phyloP scores from a whole-genome alignment of 345 rosid species.

The Ricinus communis region DNA sequence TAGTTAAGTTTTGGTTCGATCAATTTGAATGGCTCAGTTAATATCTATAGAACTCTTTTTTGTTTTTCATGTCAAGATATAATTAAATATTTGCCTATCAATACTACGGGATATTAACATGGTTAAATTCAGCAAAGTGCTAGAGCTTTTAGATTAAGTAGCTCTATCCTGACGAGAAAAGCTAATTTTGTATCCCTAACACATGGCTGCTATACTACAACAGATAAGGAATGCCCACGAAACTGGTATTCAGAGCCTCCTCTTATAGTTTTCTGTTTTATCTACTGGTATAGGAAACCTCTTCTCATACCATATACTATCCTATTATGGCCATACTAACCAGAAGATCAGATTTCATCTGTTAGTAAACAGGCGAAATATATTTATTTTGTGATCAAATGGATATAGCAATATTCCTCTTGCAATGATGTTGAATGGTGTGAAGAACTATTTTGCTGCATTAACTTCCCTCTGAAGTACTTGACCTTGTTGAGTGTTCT shows the following conservation, averaged over 20 bases:
- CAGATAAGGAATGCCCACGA: too few relatives aligned
- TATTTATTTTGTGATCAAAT: background rate
- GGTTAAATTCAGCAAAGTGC: background rate
- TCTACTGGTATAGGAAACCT: too few relatives aligned
- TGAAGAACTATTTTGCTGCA: background rate
- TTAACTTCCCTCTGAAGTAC: too few relatives aligned
- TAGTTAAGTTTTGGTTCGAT: background rate
- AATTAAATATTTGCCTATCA: too few relatives aligned
- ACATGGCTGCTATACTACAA: too few relatives aligned
- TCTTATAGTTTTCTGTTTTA: too few relatives aligned
- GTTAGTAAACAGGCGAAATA: background rate
- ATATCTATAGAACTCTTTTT: background rate
- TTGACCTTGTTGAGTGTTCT: background rate
- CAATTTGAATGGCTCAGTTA: background rate
- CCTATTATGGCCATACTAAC: background rate
- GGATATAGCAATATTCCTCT: background rate
- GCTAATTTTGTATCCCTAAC: background rate
- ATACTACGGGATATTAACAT: too few relatives aligned
- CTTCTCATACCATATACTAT: background rate
- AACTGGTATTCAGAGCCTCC: too few relatives aligned
- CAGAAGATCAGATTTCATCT: background rate
- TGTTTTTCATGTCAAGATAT: too few relatives aligned
- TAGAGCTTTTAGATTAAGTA: background rate
- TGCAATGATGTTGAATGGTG: background rate
- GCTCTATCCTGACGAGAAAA: background rate